A percentile compares a stretch with the other conserved stretches of the same genome.
phyloP scores from a whole-genome alignment of 208 protist genomes.

The Herpetomonas samuelpessoai region DNA sequence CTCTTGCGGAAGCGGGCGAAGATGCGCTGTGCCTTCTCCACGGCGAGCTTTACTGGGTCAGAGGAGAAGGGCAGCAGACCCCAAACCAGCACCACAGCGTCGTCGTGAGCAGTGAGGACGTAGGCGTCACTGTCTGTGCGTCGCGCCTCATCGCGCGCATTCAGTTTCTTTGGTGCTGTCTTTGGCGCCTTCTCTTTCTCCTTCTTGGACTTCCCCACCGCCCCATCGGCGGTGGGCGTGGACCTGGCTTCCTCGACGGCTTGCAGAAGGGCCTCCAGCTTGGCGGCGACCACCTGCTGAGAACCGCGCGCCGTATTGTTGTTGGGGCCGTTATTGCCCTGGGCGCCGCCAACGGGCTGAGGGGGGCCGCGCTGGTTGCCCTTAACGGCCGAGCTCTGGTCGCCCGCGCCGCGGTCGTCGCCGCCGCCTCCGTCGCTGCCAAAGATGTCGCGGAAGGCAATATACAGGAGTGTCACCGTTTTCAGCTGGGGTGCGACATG shows the following conservation, averaged over 20 bases:
- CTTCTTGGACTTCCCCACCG: not conserved
- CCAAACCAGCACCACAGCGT: conserved; percentile 64
- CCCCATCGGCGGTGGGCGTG: not conserved
- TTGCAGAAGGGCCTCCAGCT: conserved; percentile 50
- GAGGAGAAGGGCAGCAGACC: conserved; percentile 55
- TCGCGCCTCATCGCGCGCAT: conserved; percentile 5
- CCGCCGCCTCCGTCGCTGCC: conserved; percentile 2
- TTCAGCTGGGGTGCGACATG: conserved; percentile 41
- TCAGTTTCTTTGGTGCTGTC: not conserved
- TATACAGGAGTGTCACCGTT: conserved; percentile 65
- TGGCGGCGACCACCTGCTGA: conserved; percentile 25
- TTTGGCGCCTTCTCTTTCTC: conserved; percentile 6
- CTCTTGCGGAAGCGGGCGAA: conserved; percentile 40
- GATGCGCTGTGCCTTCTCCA: conserved; percentile 44
- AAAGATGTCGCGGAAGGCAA: conserved; percentile 58
- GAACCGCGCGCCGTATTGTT: conserved; percentile 13
- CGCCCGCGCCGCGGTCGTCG: not conserved
- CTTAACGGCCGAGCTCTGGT: not conserved
- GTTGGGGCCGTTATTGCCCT: conserved; percentile 4
- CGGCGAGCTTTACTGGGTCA: conserved; percentile 58
- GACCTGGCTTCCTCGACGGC: conserved; percentile 35
- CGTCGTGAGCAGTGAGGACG: conserved; percentile 47
- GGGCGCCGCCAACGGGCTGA: no score
- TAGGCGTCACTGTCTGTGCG: conserved; percentile 46
- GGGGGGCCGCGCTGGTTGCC: no score